Percentiles rank a stretch among this genome's conserved stretches.
phyloP scores from a whole-genome alignment of 352 stramenopile genomes.

The Aphanomyces cochlioides region DNA sequence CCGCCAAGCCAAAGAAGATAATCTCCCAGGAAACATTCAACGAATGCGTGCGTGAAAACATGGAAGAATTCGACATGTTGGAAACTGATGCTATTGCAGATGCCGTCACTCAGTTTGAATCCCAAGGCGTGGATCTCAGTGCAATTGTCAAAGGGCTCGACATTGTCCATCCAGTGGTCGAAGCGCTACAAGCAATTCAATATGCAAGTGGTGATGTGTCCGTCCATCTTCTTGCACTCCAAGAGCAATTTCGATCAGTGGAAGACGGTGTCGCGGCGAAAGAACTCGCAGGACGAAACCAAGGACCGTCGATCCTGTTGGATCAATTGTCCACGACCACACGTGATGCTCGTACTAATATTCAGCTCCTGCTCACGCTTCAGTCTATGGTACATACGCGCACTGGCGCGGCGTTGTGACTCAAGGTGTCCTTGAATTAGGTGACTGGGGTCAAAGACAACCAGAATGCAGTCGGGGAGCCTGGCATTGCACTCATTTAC shows the following conservation, averaged over 20 bases:
- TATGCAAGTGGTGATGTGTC: not conserved
- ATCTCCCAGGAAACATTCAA: conserved; percentile 90
- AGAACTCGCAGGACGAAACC: conserved; percentile 56
- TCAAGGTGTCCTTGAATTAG: conserved; percentile 33
- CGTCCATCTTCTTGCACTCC: not conserved
- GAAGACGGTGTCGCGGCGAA: conserved; percentile 37
- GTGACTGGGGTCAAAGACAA: conserved; percentile 54
- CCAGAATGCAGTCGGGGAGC: conserved; percentile 53
- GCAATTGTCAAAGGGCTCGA: conserved; percentile 67
- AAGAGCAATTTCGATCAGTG: conserved; percentile 6
- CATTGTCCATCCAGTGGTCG: conserved; percentile 18
- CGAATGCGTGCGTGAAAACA: conserved; percentile 85
- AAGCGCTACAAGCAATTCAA: conserved; percentile 2
- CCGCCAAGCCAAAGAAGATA: conserved; percentile 38
- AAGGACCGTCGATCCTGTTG: conserved; percentile 49
- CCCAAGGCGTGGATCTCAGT: conserved; percentile 81
- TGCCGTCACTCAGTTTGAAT: conserved; percentile 80
- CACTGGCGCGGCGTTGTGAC: conserved; percentile 28
- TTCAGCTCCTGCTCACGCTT: not conserved
- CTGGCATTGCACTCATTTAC: conserved; percentile 43
- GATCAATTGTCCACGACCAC: conserved; percentile 36
- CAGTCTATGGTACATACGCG: conserved; percentile 16
- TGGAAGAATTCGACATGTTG: conserved; percentile 87
- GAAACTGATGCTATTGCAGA: conserved; percentile 72
- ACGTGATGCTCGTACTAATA: conserved; percentile 24